Percentiles rank a stretch among this genome's conserved stretches.
Conservation (phyloP, 2,329 filamentous ascomycete genomes). For the Truncatella angustata region DNA sequence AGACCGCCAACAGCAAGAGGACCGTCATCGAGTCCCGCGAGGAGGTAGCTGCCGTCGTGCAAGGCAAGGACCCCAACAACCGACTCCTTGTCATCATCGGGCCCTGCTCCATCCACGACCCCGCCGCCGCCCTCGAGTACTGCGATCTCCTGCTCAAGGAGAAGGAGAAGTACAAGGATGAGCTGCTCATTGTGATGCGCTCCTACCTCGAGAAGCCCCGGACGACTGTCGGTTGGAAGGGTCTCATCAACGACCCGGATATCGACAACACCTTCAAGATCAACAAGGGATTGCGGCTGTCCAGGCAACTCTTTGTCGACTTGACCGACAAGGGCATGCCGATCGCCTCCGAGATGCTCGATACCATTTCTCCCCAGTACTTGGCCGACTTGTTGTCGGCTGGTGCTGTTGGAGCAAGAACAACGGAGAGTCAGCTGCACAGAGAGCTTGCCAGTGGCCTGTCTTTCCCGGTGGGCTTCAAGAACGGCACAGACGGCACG, state of each 20-base stretch:
- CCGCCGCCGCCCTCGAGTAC: conserved; percentile 86
- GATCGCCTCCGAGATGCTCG: conserved; percentile 94
- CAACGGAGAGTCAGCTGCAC: conserved; percentile 94
- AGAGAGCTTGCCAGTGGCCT: conserved; percentile 90
- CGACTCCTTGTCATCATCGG: conserved; percentile 76
- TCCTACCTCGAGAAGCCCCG: conserved; percentile 98
- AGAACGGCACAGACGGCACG: conserved; percentile 95
- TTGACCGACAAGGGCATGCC: conserved; percentile 92
- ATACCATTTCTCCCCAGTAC: conserved; percentile 97
- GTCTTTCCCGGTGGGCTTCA: conserved; percentile 98
- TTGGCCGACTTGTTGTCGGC: conserved; percentile 87
- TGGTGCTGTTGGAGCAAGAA: conserved; percentile 92
- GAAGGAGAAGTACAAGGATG: conserved; percentile 84
- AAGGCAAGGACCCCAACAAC: conserved; percentile 60
- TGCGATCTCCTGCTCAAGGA: conserved; percentile 78
- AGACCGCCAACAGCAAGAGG: conserved; percentile 53
- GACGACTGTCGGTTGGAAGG: conserved; percentile 98
- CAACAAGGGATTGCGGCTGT: conserved; percentile 89
- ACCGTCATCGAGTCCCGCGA: conserved; percentile 62
- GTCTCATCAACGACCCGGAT: conserved; percentile 96
- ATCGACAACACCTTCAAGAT: conserved; percentile 99
- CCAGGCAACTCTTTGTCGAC: conserved; percentile 89
- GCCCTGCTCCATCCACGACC: conserved; percentile 97
- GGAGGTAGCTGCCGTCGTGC: conserved; percentile 67
- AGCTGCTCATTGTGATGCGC: conserved; percentile 94